Conservation (phyloP, 2,329 filamentous ascomycete species). For the Chaetoscypha palmicola region DNA sequence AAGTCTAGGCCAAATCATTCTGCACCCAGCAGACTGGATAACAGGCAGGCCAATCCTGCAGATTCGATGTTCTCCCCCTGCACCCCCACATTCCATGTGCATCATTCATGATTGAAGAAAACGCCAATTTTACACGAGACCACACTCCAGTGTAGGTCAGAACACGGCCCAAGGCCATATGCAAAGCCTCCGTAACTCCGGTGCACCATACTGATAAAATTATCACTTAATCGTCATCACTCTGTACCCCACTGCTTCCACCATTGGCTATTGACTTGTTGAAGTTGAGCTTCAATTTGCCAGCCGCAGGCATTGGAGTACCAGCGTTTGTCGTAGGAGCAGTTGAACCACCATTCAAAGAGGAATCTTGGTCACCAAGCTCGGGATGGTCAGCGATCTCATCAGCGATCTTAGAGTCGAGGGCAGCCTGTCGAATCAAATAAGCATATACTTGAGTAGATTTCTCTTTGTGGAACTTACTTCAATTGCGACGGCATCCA, state of each 20-base stretch:
- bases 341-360: conserved; percentile 29
- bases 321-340: conserved; percentile 51
- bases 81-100: neutral
- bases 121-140: neutral
- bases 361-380: conserved; percentile 43
- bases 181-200: conserved; percentile 2
- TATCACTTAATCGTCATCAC: conserved; percentile 38
- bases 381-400: conserved; percentile 48
- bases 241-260: conserved; percentile 39
- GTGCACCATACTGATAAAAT: neutral
- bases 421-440: conserved; percentile 43
- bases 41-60: neutral
- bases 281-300: conserved; percentile 61
- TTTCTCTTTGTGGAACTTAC: conserved; percentile 49
- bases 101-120: neutral
- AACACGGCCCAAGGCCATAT: neutral
- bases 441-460: conserved; percentile 28
- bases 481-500: conserved; percentile 89
- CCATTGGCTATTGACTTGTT: conserved; percentile 37
- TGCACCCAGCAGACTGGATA: neutral
- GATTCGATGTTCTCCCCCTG: neutral
- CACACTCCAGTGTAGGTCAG: neutral
- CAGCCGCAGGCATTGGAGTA: conserved; percentile 56
- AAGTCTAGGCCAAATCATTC: conserved; percentile 23
- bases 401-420: conserved; percentile 46